Percentiles rank a stretch among this genome's conserved stretches.
phyloP scores from a whole-genome alignment of 2,329 filamentous ascomycete genomes.

The Aspergillus terreus region DNA sequence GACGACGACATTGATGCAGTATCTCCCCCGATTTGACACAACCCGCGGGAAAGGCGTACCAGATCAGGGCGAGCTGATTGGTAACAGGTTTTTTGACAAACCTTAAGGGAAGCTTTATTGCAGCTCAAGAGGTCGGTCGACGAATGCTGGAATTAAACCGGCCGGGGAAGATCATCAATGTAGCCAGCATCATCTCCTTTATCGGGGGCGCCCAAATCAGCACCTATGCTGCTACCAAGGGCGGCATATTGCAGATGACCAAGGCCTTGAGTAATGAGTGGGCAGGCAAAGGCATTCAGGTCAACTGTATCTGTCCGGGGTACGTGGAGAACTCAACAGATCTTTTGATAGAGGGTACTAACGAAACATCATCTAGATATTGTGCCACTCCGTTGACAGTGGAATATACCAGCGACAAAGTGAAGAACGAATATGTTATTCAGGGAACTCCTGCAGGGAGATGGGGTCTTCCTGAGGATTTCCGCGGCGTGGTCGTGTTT shows the following conservation, averaged over 20 bases:
- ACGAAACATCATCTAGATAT: not conserved
- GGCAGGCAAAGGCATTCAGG: constrained; percentile 71
- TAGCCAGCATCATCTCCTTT: constrained; percentile 75
- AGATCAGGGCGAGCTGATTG: not conserved
- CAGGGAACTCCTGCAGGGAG: constrained; percentile 72
- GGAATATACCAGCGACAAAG: constrained; percentile 68
- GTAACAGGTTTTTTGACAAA: not conserved
- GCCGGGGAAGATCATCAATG: constrained; percentile 65
- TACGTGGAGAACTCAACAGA: constrained; percentile 54
- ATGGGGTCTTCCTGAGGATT: constrained; percentile 81
- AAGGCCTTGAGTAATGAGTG: constrained; percentile 86
- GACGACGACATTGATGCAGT: not conserved
- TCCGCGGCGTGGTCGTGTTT: constrained; percentile 76
- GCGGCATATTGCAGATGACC: constrained; percentile 77
- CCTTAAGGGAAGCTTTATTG: not conserved
- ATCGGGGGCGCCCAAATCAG: constrained; percentile 86
- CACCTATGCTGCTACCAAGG: constrained; percentile 82
- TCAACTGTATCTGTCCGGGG: constrained; percentile 85
- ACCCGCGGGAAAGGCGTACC: not conserved
- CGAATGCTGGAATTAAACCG: constrained; percentile 5
- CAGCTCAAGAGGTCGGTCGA: not conserved
- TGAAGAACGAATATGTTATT: constrained; percentile 69
- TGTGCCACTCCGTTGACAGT: constrained; percentile 81
- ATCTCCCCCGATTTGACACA: not conserved
- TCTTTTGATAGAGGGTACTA: not conserved